Evolutionary conservation across 2,329 filamentous ascomycete species (phyloP), one percentile per base, ranked within the genome.

Genomic region (Penicillium sp.): DNA sequence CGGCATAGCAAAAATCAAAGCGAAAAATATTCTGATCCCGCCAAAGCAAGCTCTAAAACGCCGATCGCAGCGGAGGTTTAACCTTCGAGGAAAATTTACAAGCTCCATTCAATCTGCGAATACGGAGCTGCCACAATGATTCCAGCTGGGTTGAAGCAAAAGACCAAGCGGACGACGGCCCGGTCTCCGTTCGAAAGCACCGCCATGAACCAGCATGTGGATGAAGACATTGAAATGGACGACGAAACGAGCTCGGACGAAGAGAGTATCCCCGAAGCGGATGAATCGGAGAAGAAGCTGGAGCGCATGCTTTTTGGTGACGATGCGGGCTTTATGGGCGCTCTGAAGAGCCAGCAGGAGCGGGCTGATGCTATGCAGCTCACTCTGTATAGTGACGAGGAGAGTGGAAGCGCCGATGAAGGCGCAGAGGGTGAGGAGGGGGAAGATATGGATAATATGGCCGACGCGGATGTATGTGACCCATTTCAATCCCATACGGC

Each of bases 231-330:
- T 41, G 62, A 68, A 14, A 61, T 67, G 57, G 60, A 61, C 16
- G 62, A 62, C 25, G 62, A 66, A 16, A 58, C 57, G 1, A 62
- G 54, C 33, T 56, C 52, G 3, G 60, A 61, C 16, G 63, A 65
- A 18, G 58, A 67, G 1, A 66, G 68, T 3, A 60, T 70, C 11
- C 65, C 76, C 48, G 86, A 88, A 45, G 94, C 92, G 68, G 90
- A 95, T 68, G 85, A 84, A 13, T 85, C 88, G 46, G 92, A 96
- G 70, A 84, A 88, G 65, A 90, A 92, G 68, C 83, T 96, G 27
- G 92, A 96, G 75, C 84, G 86, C 58, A 77, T 96, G 56, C 88
- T 99, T 3, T 89, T 99, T 56, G 94, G 94, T 49, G 89, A 95
- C 73, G 85, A 87, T 42, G 81, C 83, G n/a, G 89, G 86, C 30